phyloP scores from a whole-genome alignment of 2,329 filamentous ascomycete species.

The Helminthosporium solani region DNA sequence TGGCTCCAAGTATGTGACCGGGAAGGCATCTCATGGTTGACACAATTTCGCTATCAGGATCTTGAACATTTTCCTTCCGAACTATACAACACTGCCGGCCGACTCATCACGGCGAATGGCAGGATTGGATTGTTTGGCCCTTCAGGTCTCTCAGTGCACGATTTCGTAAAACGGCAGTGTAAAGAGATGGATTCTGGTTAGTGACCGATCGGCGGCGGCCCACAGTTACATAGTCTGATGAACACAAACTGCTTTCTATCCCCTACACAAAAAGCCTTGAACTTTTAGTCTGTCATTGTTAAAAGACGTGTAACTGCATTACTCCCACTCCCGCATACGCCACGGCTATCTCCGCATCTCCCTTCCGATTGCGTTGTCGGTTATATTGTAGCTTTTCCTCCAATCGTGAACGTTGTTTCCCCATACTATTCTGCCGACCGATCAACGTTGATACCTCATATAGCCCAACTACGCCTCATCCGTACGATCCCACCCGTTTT shows the following conservation, averaged over 20 bases:
- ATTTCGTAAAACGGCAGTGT: neutral
- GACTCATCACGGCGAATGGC: neutral
- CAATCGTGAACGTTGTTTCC: neutral
- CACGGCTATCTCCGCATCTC: no score
- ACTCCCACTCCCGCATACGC: no score
- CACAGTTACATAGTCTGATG: no score
- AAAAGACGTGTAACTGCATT: no score
- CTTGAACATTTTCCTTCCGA: neutral
- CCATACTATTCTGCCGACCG: no score
- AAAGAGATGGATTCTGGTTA: neutral
- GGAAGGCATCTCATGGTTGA: constrained; percentile 13
- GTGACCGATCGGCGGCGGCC: no score
- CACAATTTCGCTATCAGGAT: neutral
- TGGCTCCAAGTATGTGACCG: constrained; percentile 15
- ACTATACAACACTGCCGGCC: constrained; percentile 1
- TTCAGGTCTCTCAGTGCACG: neutral
- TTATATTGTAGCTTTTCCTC: neutral
- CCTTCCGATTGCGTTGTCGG: neutral
- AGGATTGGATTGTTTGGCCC: neutral
- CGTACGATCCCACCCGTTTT: neutral
- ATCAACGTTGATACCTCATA: neutral
- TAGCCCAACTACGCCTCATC: neutral
- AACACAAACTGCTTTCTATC: no score
- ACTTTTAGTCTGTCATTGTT: no score
- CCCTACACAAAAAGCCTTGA: no score